Evolutionary conservation across 345 rosid species (phyloP).

Genomic region (Eucalyptus polybractea): DNA sequence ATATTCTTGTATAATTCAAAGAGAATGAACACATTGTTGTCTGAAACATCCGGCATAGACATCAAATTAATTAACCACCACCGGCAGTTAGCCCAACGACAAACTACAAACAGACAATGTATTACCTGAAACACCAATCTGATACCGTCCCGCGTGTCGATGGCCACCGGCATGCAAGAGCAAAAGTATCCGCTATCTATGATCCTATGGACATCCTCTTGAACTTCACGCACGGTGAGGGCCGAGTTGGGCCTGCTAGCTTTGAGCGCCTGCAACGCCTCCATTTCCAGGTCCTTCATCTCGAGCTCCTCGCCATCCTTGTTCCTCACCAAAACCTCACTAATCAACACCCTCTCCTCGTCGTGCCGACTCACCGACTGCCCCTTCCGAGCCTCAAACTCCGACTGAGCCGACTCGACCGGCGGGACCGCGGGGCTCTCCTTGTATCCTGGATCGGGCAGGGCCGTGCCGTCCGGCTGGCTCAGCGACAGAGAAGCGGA

Average conservation of each 20-base stretch:
- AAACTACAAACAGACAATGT: not conserved
- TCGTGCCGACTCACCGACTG: constrained; percentile 29
- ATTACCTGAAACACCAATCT: constrained; percentile 79
- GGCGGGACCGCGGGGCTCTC: not conserved
- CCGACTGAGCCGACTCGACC: constrained; percentile 15
- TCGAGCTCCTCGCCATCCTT: constrained; percentile 92
- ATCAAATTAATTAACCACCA: not conserved
- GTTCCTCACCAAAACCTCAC: constrained; percentile 87
- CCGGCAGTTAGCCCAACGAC: not conserved
- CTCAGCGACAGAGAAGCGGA: constrained; percentile 35
- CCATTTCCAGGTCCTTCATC: constrained; percentile 79
- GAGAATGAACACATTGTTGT: not conserved
- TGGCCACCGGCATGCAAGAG: constrained; percentile 85
- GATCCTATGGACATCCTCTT: constrained; percentile 91
- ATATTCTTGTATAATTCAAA: not conserved
- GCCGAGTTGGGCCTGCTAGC: constrained; percentile 87
- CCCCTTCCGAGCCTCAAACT: constrained; percentile 28
- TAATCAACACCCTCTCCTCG: constrained; percentile 83
- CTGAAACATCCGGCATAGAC: not conserved
- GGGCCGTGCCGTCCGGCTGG: not conserved
- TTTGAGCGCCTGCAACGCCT: constrained; percentile 73
- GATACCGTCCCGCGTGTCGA: constrained; percentile 90
- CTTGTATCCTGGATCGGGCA: not conserved
- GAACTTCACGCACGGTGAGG: constrained; percentile 71
- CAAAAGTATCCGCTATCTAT: constrained; percentile 79